Evolutionary conservation across 2,329 filamentous ascomycete species (phyloP), one percentile per base, ranked within the genome.

Genomic region (Sarocladium brachiariae): DNA sequence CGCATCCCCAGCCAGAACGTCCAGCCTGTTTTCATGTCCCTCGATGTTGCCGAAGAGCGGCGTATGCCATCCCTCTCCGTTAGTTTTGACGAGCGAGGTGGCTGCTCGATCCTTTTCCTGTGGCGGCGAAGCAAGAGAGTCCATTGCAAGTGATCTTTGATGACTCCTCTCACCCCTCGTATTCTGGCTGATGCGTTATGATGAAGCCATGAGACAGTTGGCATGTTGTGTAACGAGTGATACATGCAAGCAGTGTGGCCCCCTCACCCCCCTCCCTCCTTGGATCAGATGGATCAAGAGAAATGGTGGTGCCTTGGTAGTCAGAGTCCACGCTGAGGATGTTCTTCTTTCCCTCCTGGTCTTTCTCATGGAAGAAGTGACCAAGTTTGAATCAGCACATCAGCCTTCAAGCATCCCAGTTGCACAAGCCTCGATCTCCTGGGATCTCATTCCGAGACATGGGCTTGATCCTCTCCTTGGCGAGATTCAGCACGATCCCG

Each of bases 381-480:
- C 39, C 27, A 6, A 13, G 39, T 25, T 23, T 43, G 3, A 43
- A 16, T 13, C 39, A 43, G 23, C 39, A 9, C 16, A 8, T 21
- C 6, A 18, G 3, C 5, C 5, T 25, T 43, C n/a, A 25, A 18
- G 4, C 14, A 21, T 9, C 11, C 10, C 4, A n/a, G 43, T 47
- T 19, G 43, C 27, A 47, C 43, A 47, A 33, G n/a, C 27, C n/a
- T 21, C 27, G 43, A 23, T 19, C 24, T 21, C 43, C 27, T 47
- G 43, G 24, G n/a, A 19, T 33, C 16, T 25, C 43, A 18, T 24
- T 47, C 43, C 43, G 43, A 47, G 43, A 47, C 43, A 47, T 33
- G 16, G 43, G 43, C 43, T 45, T 25, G 39, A 16, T 27, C 39
- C 25, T 45, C 18, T 24, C 21, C 16, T 41, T 9, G 7, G 16